Base-by-base conservation (phyloP, 495 filamentous ascomycete genomes). In the Cercophora newfieldiana region DNA sequence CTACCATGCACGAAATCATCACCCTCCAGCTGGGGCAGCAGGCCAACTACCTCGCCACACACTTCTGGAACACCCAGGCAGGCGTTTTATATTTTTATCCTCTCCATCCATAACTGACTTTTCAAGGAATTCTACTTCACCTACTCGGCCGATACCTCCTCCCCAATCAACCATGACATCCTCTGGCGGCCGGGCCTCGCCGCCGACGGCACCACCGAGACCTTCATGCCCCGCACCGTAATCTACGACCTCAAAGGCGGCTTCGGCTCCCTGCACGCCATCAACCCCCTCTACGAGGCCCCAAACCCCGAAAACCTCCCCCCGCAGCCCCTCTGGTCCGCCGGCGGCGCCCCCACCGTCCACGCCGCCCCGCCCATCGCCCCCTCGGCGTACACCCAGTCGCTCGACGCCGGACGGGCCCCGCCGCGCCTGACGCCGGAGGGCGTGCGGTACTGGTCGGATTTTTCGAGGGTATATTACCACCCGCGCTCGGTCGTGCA, bases 121-220 rank as follows among this genome's bases (percentile, higher is more conserved):
- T 12, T 14, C n/a, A 47, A 93, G 92, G 96, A 99, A 82, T 97
- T 94, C 12, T 99, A 99, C 78, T 99, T 99, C 74, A 97, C 95
- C 25, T 98, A 97, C 74, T 81, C 84, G 31, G 80, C 88, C 30
- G 79, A 87, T 57, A 24, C 21, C 3, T 82, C 86, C 65, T 91
- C 92, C 24, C 84, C 85, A 0, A 78, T 99, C 64, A 87, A 99
- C 72, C 95, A 98, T 82, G 91, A 98, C 75, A 84, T 98, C 58
- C 91, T 96, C 73, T 99, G 96, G 75, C 86, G 94, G 44, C 85
- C 91, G 1, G 95, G 95, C n/a, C 74, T 97, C 51, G 91, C 91
- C 16, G 87, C 88, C 37, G 91, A 92, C 68, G 89, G 90, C 18
- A 66, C 54, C 22, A 81, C 89, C 16, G 95, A 99, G 71, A 99